phyloP scores from a whole-genome alignment of 305 asterid genomes.

The Lippia alba region DNA sequence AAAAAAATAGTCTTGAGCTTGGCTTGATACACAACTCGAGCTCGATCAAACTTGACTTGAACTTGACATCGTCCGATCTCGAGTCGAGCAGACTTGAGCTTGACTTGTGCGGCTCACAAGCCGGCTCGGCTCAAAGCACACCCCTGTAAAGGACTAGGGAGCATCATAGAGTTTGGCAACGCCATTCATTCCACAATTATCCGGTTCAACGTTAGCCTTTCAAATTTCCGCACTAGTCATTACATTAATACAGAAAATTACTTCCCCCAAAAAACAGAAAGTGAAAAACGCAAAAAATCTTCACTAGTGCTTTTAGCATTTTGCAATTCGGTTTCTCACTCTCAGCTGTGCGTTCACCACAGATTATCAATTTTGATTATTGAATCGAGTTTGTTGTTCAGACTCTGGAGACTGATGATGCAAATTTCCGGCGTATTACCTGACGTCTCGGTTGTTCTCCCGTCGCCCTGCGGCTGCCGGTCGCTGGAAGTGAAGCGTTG shows the following conservation, averaged over 20 bases:
- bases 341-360: background rate
- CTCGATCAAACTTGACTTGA: too few relatives aligned
- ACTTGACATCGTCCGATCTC: too few relatives aligned
- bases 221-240: background rate
- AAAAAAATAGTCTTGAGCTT: too few relatives aligned
- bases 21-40: too few relatives aligned
- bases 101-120: too few relatives aligned
- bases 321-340: constrained; percentile 10
- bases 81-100: too few relatives aligned
- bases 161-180: too few relatives aligned
- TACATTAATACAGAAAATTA: background rate
- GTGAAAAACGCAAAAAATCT: background rate
- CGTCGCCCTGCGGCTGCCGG: constrained; percentile 55
- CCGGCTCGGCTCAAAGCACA: too few relatives aligned
- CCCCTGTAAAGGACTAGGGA: too few relatives aligned
- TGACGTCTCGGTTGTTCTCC: constrained; percentile 54
- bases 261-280: background rate
- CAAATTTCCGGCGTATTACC: constrained; percentile 60
- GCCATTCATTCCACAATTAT: too few relatives aligned
- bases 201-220: background rate
- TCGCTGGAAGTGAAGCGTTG: constrained; percentile 49
- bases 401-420: constrained; percentile 38
- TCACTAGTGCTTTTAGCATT: background rate
- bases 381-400: background rate
- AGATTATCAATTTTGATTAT: background rate